These are phyloP conservation scores for Chimonanthus praecox DNA, from an alignment of 164 flowering plant species.

Conservation along the genomic window DNA sequence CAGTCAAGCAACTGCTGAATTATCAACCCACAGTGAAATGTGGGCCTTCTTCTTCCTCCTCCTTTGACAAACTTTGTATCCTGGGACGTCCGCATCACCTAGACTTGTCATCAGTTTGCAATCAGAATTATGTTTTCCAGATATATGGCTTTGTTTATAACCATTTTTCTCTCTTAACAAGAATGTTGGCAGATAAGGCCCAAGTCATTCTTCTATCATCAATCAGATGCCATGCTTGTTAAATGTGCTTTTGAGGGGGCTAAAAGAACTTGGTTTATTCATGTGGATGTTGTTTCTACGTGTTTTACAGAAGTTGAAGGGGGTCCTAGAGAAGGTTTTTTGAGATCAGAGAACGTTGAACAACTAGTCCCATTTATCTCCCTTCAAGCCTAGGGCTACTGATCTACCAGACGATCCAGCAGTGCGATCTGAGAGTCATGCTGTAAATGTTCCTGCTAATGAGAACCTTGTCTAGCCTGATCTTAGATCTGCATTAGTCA, in stretches of 20 bases:
- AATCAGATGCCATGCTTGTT: conserved; percentile 59
- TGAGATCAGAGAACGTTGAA: conserved; percentile 1
- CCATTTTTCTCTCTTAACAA: neutral
- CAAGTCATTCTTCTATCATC: conserved; percentile 41
- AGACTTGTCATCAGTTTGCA: neutral
- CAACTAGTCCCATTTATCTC: neutral
- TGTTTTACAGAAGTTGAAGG: neutral
- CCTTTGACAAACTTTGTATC: no score
- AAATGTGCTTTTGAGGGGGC: conserved; percentile 42
- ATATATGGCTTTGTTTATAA: neutral
- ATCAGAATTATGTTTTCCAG: neutral
- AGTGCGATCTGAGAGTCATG: neutral
- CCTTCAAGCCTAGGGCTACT: conserved; percentile 12
- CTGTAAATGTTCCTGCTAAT: conserved; percentile 14
- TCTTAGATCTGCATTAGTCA: neutral
- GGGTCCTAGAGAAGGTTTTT: conserved; percentile 1
- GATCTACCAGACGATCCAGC: conserved; percentile 6
- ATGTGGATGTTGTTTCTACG: conserved; percentile 33
- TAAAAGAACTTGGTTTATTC: conserved; percentile 43
- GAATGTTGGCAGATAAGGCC: conserved; percentile 47
- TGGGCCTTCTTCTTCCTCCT: no score
- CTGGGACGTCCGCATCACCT: neutral
- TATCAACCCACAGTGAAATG: no score
- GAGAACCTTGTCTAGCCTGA: conserved; percentile 6
- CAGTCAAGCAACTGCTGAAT: no score